Conservation (phyloP, 139 green algal genomes). For the Pycnococcus provasolii region DNA sequence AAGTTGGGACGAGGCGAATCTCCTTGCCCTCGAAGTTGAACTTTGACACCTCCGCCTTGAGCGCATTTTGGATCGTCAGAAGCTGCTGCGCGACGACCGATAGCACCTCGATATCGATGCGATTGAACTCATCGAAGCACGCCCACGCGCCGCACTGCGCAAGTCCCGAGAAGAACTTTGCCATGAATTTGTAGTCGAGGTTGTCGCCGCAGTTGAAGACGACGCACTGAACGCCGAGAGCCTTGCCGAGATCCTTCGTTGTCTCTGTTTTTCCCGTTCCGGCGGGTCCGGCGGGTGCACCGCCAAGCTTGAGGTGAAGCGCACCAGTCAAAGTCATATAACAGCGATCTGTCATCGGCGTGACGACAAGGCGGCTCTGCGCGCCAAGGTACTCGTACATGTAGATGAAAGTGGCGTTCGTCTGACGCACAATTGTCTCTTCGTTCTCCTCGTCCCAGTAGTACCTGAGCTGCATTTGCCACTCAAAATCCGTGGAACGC, state of each 20-base stretch:
- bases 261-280: slow-evolving; percentile 80
- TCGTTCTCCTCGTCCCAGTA: slow-evolving; percentile 43
- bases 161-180: slow-evolving; percentile 76
- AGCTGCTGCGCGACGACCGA: slow-evolving; percentile 78
- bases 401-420: slow-evolving; percentile 62
- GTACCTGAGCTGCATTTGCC: slow-evolving; percentile 79
- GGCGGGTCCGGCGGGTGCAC: slow-evolving; percentile 65
- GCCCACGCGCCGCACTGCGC: slow-evolving; percentile 70
- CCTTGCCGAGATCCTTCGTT: slow-evolving; percentile 77
- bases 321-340: slow-evolving; percentile 78
- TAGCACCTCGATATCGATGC: slow-evolving; percentile 76
- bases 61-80: slow-evolving; percentile 50
- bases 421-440: slow-evolving; percentile 43
- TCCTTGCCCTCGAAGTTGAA: slow-evolving; percentile 77
- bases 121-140: slow-evolving; percentile 85
- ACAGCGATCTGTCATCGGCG: slow-evolving; percentile 75
- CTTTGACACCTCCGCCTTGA: slow-evolving; percentile 44
- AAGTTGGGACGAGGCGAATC: slow-evolving; percentile 62
- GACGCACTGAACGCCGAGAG: slow-evolving; percentile 72
- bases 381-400: slow-evolving; percentile 81
- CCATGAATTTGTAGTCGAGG: slow-evolving; percentile 66
- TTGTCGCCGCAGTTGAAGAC: slow-evolving; percentile 88
- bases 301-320: slow-evolving; percentile 74
- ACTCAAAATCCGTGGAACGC: slow-evolving; percentile 57
- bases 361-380: slow-evolving; percentile 69